Base-by-base conservation (phyloP, 2,329 filamentous ascomycete species). In the Coniochaeta sp. region DNA sequence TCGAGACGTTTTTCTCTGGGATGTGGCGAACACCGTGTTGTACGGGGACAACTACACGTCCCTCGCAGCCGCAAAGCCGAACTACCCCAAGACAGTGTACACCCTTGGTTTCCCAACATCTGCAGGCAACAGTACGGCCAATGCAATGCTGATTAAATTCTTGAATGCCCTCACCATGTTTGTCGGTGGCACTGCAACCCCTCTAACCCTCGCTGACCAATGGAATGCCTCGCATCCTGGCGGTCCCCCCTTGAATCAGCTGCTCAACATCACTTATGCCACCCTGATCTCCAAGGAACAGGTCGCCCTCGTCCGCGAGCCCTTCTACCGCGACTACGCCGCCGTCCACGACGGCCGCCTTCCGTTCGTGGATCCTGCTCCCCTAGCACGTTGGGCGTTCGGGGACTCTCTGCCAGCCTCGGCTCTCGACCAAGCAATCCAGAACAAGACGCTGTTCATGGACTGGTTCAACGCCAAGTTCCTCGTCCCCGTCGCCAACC, bases 371-470 rank as follows among this genome's bases (percentile, higher is more conserved):
- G 69, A 75, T 62, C 74, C 74, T 2, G 69, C 66, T 1, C 72
- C 73, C 1, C 64, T 74, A 5, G 58, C 65, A 3, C 71, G 73
- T 17, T 75, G 74, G 74, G 69, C 65, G 10, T 75, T 67, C 60
- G 73, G 68, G 36, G 73, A 74, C 62, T 63, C 63, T 10, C 60
- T 69, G 4, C 63, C 69, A 0, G 65, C 59, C 19, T 61, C 62
- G 0, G 66, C 62, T 1, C 62, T 70, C 7, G 59, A 75, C 0
- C 68, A 76, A 2, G 82, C 77, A 3, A 69, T 80, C 6, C 65
- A 71, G 5, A 81, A 82, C 66, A 83, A 82, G 63, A 80, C 79
- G 0, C 64, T 72, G n/a, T 79, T 79, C 65, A 74, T 73, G 68
- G 65, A 74, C 55, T 78, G 75, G 72, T 80, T 82, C 66, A 77